Conservation (phyloP, 179 eudicot genomes). For the Camellia oleifera region DNA sequence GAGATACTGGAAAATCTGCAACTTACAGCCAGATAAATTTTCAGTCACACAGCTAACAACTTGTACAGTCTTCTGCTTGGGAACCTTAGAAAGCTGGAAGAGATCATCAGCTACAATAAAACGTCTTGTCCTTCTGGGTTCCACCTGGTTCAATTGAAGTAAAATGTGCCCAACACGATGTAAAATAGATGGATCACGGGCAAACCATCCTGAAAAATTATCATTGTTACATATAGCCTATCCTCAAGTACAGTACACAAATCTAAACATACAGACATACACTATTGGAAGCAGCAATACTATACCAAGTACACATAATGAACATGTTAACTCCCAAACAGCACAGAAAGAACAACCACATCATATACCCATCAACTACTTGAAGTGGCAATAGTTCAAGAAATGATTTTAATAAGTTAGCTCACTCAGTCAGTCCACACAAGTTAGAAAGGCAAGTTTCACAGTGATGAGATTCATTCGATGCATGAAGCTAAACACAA, state of each 20-base stretch:
- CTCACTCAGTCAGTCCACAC: neutral
- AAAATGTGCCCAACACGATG: constrained; percentile 74
- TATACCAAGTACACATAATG: neutral
- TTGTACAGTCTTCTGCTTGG: constrained; percentile 51
- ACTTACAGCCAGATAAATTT: constrained; percentile 78
- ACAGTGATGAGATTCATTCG: neutral
- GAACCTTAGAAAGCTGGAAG: constrained; percentile 66
- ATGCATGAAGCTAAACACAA: neutral
- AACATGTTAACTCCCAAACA: neutral
- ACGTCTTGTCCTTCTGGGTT: constrained; percentile 59
- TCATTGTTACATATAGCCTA: neutral
- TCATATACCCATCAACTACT: neutral
- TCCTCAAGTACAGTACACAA: neutral
- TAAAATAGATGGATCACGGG: constrained; percentile 73
- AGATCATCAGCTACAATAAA: constrained; percentile 76
- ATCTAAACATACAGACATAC: neutral
- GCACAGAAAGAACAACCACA: neutral
- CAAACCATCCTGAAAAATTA: constrained; percentile 67
- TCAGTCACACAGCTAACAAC: constrained; percentile 55
- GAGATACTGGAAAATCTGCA: constrained; percentile 1
- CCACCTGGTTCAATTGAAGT: constrained; percentile 52
- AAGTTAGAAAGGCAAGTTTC: neutral
- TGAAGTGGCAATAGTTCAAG: neutral
- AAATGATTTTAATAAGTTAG: constrained; percentile 1
- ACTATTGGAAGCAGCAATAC: neutral